Conservation (phyloP, 2,329 filamentous ascomycete species). For the Aspergillus neoniger region DNA sequence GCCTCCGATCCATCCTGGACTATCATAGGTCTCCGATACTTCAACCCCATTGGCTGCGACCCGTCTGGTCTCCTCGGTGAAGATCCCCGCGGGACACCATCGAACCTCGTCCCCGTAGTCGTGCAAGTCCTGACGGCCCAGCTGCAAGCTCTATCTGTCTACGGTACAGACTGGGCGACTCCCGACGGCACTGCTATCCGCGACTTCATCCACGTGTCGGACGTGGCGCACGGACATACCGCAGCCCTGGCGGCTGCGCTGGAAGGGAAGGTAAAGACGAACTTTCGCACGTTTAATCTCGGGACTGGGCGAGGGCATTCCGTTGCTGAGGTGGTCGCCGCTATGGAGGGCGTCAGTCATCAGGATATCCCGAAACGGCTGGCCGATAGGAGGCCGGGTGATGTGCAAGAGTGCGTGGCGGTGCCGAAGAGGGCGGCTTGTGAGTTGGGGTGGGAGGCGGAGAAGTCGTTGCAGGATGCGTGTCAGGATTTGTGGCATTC, state of each 20-base stretch:
- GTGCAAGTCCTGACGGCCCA: constrained; percentile 60
- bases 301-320: constrained; percentile 39
- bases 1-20: constrained; percentile 61
- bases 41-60: constrained; percentile 68
- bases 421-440: constrained; percentile 41
- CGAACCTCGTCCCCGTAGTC: constrained; percentile 65
- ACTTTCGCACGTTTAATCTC: constrained; percentile 44
- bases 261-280: constrained; percentile 30
- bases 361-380: constrained; percentile 28
- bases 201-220: constrained; percentile 67
- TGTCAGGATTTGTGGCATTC: constrained; percentile 23
- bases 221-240: constrained; percentile 63
- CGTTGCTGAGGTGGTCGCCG: constrained; percentile 35
- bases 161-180: constrained; percentile 65
- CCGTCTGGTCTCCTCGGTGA: constrained; percentile 66
- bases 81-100: constrained; percentile 61
- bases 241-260: constrained; percentile 53
- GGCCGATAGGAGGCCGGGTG: constrained; percentile 34
- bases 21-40: constrained; percentile 64
- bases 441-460: constrained; percentile 53
- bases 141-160: constrained; percentile 56
- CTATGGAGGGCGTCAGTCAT: constrained; percentile 35
- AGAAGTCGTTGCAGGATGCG: constrained; percentile 36
- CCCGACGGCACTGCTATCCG: constrained; percentile 65
- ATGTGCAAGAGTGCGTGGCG: constrained; percentile 40